Base-by-base conservation (phyloP, 2,329 filamentous ascomycete species). In the Rhinocladiella mackenziei region DNA sequence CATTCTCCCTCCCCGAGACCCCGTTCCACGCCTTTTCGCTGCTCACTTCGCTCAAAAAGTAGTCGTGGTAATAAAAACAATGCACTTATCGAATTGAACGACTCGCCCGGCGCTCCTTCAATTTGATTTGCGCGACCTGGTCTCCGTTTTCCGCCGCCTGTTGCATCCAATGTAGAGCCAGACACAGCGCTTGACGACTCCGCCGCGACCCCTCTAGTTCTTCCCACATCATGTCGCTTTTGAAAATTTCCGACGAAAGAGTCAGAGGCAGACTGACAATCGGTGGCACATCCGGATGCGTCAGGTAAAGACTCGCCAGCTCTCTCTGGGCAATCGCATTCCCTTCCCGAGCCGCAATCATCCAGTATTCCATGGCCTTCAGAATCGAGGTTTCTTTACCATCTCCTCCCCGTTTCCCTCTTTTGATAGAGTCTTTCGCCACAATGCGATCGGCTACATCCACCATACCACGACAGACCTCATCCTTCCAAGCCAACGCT, bases 141-240 rank as follows among this genome's bases (percentile, higher is more conserved):
- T 97, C 91, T 1, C 89, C 89, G n/a, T 89, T 89, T 42, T 78
- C 77, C 57, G 87, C 85, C 26, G 86, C 89, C 54, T 86, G 74
- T 68, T 91, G 87, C 89, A 97, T 96, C 89, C 91, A 97, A 71
- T 97, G 91, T 66, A 94, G 82, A 7, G 91, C 91, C 45, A 95
- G 80, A 59, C 89, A 96, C 86, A 97, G 92, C 30, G 89, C 81
- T 41, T 84, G 84, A 57, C 84, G 78, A 26, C 41, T 45, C 11
- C 48, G 52, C n/a, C 15, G 39, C 13, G 30, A 23, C 10, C 43
- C 48, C 20, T 39, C 39, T 40, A 76, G 71, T 29, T 76, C 76
- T 52, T 72, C 73, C 51, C 72, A 69, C 75, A 94, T 87, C 56
- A 92, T 80, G 43, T 88, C 80, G 56, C 85, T 84, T 66, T 91